phyloP scores from a whole-genome alignment of 2,329 filamentous ascomycete species.

The Arthrobotrys conoides region DNA sequence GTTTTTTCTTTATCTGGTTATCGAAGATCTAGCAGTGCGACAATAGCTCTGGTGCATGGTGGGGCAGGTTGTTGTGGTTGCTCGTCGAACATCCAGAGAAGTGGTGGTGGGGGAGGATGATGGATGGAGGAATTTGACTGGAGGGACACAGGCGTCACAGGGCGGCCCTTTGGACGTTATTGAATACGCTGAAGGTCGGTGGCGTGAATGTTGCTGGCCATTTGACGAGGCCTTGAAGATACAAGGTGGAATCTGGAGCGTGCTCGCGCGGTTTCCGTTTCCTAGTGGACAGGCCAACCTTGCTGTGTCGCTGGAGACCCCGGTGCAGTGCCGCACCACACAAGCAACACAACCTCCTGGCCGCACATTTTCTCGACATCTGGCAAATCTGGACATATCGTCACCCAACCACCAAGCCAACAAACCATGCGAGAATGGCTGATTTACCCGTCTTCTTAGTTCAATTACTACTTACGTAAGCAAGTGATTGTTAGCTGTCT shows the following conservation, averaged over 20 bases:
- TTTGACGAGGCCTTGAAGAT: slow-evolving; percentile 13
- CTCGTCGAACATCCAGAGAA: slow-evolving; percentile 33
- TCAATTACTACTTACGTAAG: too few species aligned
- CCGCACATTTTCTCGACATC: not conserved
- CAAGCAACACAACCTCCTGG: not conserved
- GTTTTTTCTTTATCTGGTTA: slow-evolving; percentile 57
- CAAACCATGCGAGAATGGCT: too few species aligned
- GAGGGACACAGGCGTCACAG: not conserved
- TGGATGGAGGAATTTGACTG: not conserved
- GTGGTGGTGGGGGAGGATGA: slow-evolving; percentile 3
- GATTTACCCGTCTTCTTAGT: too few species aligned
- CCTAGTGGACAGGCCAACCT: slow-evolving; percentile 18
- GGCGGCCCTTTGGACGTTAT: not conserved
- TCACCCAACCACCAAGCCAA: too few species aligned
- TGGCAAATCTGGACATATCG: too few species aligned
- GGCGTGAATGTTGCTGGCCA: slow-evolving; percentile 2
- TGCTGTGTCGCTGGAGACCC: slow-evolving; percentile 6
- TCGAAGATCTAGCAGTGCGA: slow-evolving; percentile 37
- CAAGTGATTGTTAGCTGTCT: too few species aligned
- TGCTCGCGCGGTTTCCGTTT: slow-evolving; percentile 13
- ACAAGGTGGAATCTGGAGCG: not conserved
- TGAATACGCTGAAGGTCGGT: not conserved
- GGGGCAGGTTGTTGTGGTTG: slow-evolving; percentile 27
- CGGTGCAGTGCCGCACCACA: slow-evolving; percentile 3
- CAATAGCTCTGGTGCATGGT: slow-evolving; percentile 46